phyloP scores from a whole-genome alignment of 2,329 filamentous ascomycete species.

The Colletotrichum filicis region DNA sequence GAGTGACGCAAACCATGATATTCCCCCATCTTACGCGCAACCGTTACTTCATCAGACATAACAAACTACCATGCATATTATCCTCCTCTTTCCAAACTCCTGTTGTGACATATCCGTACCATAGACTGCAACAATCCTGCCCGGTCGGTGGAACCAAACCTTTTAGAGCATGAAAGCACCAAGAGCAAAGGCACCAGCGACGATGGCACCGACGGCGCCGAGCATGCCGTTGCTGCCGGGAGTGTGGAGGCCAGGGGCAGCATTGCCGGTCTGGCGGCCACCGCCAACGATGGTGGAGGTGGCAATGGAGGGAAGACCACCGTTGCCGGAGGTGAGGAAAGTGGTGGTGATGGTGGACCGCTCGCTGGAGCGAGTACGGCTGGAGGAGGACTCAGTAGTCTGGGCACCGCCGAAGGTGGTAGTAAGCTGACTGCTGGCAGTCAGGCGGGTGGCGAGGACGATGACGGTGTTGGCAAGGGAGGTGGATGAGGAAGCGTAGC shows the following conservation, averaged over 20 bases:
- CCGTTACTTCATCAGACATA: constrained; percentile 28
- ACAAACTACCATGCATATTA: constrained; percentile 30
- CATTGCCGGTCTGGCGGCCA: constrained; percentile 25
- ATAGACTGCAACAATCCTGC: neutral
- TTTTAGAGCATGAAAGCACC: constrained; percentile 34
- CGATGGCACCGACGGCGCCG: constrained; percentile 24
- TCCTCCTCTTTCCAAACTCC: constrained; percentile 24
- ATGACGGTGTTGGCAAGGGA: constrained; percentile 41
- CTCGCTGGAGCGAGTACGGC: constrained; percentile 7
- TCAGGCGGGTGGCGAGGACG: constrained; percentile 46
- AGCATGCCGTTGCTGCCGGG: constrained; percentile 27
- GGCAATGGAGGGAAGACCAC: constrained; percentile 29
- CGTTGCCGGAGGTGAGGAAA: constrained; percentile 31
- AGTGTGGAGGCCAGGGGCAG: constrained; percentile 19
- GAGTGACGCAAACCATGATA: constrained; percentile 27
- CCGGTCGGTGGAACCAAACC: neutral
- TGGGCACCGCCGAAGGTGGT: constrained; percentile 43
- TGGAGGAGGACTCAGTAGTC: constrained; percentile 3
- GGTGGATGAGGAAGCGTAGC: constrained; percentile 40
- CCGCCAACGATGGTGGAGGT: constrained; percentile 31
- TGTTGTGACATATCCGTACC: constrained; percentile 7
- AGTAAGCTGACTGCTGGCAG: constrained; percentile 46
- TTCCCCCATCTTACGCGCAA: constrained; percentile 11
- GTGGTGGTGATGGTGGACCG: constrained; percentile 30
- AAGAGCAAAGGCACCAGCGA: constrained; percentile 30